A percentile compares a stretch with the other conserved stretches of the same genome.
Evolutionary conservation across 768 basidiomycete species (phyloP).

Genomic region (Boletus pseudo-olivaceus): DNA sequence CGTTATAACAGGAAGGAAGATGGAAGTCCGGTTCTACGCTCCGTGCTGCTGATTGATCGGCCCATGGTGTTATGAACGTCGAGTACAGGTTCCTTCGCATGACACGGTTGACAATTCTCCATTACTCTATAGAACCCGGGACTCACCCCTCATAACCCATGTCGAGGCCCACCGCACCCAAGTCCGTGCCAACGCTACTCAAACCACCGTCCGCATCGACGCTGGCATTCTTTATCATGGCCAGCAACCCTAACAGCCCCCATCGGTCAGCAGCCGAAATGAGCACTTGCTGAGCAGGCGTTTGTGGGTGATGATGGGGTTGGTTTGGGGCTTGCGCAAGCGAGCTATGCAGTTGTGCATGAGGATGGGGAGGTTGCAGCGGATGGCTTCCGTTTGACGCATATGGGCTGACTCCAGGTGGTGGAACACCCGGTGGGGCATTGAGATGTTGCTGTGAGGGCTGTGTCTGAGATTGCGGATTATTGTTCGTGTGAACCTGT

Average conservation of each 20-base stretch:
- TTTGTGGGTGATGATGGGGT: conserved; percentile 63
- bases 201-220: conserved; percentile 76
- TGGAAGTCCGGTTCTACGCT: conserved; percentile 90
- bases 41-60: conserved; percentile 81
- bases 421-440: conserved; percentile 49
- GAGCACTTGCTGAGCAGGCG: conserved; percentile 90
- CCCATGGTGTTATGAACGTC: conserved; percentile 95
- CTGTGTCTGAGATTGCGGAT: conserved; percentile 29
- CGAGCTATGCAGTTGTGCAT: conserved; percentile 33
- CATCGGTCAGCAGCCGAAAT: conserved; percentile 92
- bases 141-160: conserved; percentile 80
- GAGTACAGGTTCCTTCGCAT: conserved; percentile 70
- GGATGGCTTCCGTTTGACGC: conserved; percentile 37
- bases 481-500: conserved; percentile 34
- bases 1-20: conserved; percentile 89
- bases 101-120: conserved; percentile 19
- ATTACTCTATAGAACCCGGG: conserved; percentile 19
- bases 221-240: conserved; percentile 78
- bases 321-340: conserved; percentile 31
- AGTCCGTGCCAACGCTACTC: conserved; percentile 84
- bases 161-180: conserved; percentile 90
- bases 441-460: conserved; percentile 46
- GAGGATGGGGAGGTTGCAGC: conserved; percentile 30
- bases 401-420: conserved; percentile 35
- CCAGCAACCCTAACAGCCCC: conserved; percentile 84